Evolutionary conservation across 1,284 basidiomycete species (phyloP), one percentile per base, ranked within the genome.

Genomic region (Ustilago hordei): DNA sequence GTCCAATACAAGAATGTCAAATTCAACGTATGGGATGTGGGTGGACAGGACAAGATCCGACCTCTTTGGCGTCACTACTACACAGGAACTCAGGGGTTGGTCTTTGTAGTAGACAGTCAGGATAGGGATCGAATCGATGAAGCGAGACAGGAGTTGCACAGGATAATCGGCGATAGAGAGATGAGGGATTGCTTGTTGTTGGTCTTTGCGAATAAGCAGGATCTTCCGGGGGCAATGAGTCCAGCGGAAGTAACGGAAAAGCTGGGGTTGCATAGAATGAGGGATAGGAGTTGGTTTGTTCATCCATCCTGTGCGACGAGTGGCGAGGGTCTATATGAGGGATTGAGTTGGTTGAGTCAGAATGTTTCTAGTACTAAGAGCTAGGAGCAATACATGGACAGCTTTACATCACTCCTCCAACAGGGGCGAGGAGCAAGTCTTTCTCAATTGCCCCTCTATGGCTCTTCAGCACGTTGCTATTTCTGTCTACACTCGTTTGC

Each of bases 191-290:
- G 95, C 85, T 87, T 98, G 68, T 87, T 99, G 85, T 91, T 99
- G 73, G 96, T 99, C 39, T 99, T 99, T 88, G 96, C 97, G 28
- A 99, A 99, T 89, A 99, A 99, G 89, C 97, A 99, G 88, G 97
- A 99, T 90, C 88, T 99, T 76, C 95, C 95, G 15, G 95, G 94
- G 85, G 96, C 96, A 41, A 98, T 99, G 95, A 95, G 95, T 36
- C 97, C 96, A 35, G 95, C 96, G 12, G 96, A 99, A 87, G 95
- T 99, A 43, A 99, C 97, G 9, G 97, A 99, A 88, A 97, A 96
- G 87, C 89, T 99, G 47, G 95, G 95, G 48, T 88, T 99, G 80
- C 93, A 98, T 87, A 90, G 92, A 78, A 96, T 99, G 95, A 91
- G 94, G 73, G 95, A 98, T 86, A 90, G 97, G 77, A 95, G 94